A percentile compares a stretch with the other conserved stretches of the same genome.
Conservation (phyloP, 2,329 filamentous ascomycete genomes). For the Malbranchea cinnamomea region DNA sequence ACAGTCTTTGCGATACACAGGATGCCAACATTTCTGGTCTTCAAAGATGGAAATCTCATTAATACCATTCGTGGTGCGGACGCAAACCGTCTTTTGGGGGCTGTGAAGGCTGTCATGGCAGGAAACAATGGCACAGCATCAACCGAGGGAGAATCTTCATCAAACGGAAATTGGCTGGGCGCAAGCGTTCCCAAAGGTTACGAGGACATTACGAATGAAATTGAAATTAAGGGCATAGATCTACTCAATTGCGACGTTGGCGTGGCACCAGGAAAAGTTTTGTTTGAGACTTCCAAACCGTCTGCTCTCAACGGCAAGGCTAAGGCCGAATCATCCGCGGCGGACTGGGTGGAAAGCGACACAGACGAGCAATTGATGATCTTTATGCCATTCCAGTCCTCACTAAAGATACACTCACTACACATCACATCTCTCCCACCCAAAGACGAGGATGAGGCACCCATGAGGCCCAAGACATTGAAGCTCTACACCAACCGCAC, state of each 20-base stretch:
- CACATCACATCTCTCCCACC: slow-evolving; percentile 72
- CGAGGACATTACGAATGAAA: slow-evolving; percentile 63
- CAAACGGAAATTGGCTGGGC: slow-evolving; percentile 51
- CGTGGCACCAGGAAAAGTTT: slow-evolving; percentile 53
- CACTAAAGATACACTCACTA: slow-evolving; percentile 73
- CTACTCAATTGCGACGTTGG: slow-evolving; percentile 74
- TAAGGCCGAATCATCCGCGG: slow-evolving; percentile 37
- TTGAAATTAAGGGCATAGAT: slow-evolving; percentile 68
- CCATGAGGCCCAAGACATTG: slow-evolving; percentile 68
- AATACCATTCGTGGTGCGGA: slow-evolving; percentile 63
- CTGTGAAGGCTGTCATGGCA: slow-evolving; percentile 49
- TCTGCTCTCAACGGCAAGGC: slow-evolving; percentile 40
- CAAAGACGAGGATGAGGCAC: slow-evolving; percentile 47
- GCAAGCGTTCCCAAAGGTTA: slow-evolving; percentile 66
- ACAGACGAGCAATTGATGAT: slow-evolving; percentile 94
- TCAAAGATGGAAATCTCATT: slow-evolving; percentile 53
- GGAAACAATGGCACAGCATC: slow-evolving; percentile 26
- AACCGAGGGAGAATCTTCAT: slow-evolving; percentile 29
- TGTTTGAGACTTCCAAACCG: slow-evolving; percentile 60
- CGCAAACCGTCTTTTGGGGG: slow-evolving; percentile 50
- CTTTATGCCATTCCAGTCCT: slow-evolving; percentile 76
- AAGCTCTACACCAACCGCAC: slow-evolving; percentile 78
- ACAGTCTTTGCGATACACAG: slow-evolving; percentile 16
- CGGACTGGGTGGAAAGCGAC: slow-evolving; percentile 91
- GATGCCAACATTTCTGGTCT: slow-evolving; percentile 88